Percentiles rank a stretch among this genome's conserved stretches.
These are phyloP conservation scores for Boletus eberwhitei DNA, from an alignment of 768 basidiomycete genomes.

Conservation along the genomic window DNA sequence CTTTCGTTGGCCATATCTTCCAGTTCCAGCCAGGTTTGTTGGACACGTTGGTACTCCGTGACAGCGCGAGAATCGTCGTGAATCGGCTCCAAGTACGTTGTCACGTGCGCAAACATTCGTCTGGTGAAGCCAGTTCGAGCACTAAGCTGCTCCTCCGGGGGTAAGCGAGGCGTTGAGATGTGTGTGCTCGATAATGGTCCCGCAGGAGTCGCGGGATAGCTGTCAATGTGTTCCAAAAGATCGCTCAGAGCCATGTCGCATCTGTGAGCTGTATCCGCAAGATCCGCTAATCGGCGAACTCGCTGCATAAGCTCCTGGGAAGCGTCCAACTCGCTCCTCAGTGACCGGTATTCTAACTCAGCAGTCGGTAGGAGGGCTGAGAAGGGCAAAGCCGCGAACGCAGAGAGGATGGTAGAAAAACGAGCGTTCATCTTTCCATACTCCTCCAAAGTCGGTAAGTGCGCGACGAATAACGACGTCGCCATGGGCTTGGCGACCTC, in stretches of 20 bases:
- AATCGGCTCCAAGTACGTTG: conserved; percentile 39
- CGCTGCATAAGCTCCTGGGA: conserved; percentile 48
- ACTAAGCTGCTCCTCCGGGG: conserved; percentile 66
- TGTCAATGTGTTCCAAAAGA: conserved; percentile 81
- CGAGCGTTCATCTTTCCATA: conserved; percentile 45
- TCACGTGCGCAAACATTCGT: conserved; percentile 46
- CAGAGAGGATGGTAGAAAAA: conserved; percentile 44
- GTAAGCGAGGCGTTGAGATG: conserved; percentile 35
- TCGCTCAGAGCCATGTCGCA: conserved; percentile 83
- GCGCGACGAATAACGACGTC: conserved; percentile 32
- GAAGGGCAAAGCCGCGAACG: conserved; percentile 46
- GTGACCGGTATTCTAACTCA: conserved; percentile 58
- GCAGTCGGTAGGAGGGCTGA: conserved; percentile 38
- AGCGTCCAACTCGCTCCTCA: conserved; percentile 55
- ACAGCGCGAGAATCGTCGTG: conserved; percentile 58
- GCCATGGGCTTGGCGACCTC: conserved; percentile 44
- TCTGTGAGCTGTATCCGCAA: conserved; percentile 44
- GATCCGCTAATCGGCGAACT: conserved; percentile 51
- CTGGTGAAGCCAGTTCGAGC: conserved; percentile 65
- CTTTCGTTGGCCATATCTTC: conserved; percentile 77
- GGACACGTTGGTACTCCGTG: conserved; percentile 60
- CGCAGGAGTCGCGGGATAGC: conserved; percentile 63
- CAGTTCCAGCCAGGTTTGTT: conserved; percentile 79
- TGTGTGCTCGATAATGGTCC: conserved; percentile 52
- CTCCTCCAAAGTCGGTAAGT: conserved; percentile 51